Conservation (phyloP, 352 stramenopile species). For the Thalassiosira exigua region DNA sequence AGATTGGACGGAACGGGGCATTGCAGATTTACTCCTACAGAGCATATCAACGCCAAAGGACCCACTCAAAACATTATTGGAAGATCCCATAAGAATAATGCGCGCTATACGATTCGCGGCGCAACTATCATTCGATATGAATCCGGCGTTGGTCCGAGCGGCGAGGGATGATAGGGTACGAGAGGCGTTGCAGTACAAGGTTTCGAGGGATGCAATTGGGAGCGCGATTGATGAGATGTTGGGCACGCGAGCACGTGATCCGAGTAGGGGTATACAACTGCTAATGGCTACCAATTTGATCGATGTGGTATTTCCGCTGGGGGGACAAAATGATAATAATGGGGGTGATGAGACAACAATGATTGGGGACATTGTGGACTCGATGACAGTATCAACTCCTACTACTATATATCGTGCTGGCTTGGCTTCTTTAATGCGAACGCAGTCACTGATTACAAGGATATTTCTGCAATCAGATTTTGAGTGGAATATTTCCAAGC, state of each 20-base stretch:
- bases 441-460: slow-evolving; percentile 21
- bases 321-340: slow-evolving; percentile 1
- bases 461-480: slow-evolving; percentile 21
- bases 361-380: too few species aligned
- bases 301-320: slow-evolving; percentile 28
- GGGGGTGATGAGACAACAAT: not conserved
- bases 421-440: not conserved
- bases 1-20: slow-evolving; percentile 91
- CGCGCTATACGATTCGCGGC: slow-evolving; percentile 92
- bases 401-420: slow-evolving; percentile 12
- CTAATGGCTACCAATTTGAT: slow-evolving; percentile 25
- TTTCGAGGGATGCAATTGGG: slow-evolving; percentile 50
- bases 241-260: slow-evolving; percentile 10
- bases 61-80: slow-evolving; percentile 90
- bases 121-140: slow-evolving; percentile 90
- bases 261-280: slow-evolving; percentile 13
- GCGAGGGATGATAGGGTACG: slow-evolving; percentile 49
- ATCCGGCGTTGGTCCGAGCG: slow-evolving; percentile 82
- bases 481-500: slow-evolving; percentile 23
- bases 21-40: slow-evolving; percentile 87
- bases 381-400: too few species aligned
- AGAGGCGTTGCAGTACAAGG: slow-evolving; percentile 53
- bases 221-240: slow-evolving; percentile 23
- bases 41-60: slow-evolving; percentile 92
- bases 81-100: slow-evolving; percentile 93